phyloP scores from a whole-genome alignment of 1,284 basidiomycete species.

The Sporisorium graminicola region DNA sequence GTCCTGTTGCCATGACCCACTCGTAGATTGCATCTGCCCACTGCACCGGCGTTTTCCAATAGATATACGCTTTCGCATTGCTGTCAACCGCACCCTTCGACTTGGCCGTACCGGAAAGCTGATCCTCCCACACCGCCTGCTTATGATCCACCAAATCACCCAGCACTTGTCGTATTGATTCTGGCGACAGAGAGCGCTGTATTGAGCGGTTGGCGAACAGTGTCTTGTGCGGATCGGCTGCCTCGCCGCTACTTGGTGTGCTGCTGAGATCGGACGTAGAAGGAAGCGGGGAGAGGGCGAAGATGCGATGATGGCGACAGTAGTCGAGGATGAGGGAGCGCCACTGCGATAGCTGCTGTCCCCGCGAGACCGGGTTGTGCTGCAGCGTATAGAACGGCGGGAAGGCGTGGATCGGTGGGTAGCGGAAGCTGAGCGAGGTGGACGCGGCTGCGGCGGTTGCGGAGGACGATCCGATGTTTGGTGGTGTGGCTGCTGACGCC shows the following conservation, averaged over 20 bases:
- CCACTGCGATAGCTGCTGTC: slow-evolving; percentile 73
- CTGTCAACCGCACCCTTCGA: slow-evolving; percentile 12
- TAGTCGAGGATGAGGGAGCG: slow-evolving; percentile 71
- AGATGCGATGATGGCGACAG: slow-evolving; percentile 71
- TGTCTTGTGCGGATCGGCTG: slow-evolving; percentile 20
- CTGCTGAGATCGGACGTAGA: not conserved
- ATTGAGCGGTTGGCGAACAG: slow-evolving; percentile 45
- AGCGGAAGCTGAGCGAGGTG: slow-evolving; percentile 65
- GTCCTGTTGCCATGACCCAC: slow-evolving; percentile 74
- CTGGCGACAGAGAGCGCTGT: slow-evolving; percentile 35
- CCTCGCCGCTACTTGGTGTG: not conserved
- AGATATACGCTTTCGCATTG: slow-evolving; percentile 69
- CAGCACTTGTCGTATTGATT: slow-evolving; percentile 48
- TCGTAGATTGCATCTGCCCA: slow-evolving; percentile 73
- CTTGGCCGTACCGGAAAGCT: slow-evolving; percentile 49
- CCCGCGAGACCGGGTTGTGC: slow-evolving; percentile 72
- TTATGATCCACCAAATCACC: slow-evolving; percentile 57
- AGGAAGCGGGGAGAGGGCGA: slow-evolving; percentile 68
- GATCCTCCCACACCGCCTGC: slow-evolving; percentile 40
- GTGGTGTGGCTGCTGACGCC: not conserved
- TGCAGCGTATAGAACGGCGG: slow-evolving; percentile 75
- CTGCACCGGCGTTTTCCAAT: slow-evolving; percentile 74
- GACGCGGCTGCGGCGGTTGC: slow-evolving; percentile 5
- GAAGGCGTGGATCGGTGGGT: slow-evolving; percentile 73
- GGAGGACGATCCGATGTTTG: slow-evolving; percentile 7